These are phyloP conservation scores for Letharia lupina DNA, from an alignment of 495 filamentous ascomycete genomes.

Conservation along the genomic window DNA sequence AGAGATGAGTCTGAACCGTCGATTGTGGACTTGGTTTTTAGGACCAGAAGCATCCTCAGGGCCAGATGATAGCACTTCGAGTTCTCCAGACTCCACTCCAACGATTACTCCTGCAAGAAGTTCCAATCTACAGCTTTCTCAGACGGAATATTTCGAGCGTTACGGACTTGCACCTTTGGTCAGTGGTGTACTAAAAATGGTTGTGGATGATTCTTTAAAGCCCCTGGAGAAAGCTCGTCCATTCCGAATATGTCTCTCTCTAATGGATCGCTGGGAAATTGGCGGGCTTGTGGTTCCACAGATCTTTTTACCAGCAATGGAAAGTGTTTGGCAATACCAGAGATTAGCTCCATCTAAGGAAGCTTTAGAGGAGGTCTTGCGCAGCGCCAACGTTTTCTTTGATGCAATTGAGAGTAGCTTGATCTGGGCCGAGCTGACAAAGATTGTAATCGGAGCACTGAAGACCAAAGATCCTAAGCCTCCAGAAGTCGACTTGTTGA, in stretches of 20 bases:
- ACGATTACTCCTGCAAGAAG: constrained; percentile 33
- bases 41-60: constrained; percentile 62
- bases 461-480: constrained; percentile 19
- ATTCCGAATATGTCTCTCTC: constrained; percentile 81
- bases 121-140: constrained; percentile 35
- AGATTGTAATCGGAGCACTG: constrained; percentile 50
- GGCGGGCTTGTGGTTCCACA: constrained; percentile 79
- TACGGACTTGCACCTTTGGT: constrained; percentile 68
- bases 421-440: constrained; percentile 76
- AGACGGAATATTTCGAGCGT: constrained; percentile 65
- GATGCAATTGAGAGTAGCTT: constrained; percentile 91
- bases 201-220: constrained; percentile 45
- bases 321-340: constrained; percentile 67
- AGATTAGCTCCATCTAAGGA: constrained; percentile 46
- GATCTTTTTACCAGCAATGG: constrained; percentile 79
- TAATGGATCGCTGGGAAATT: constrained; percentile 98
- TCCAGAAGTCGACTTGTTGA: neutral
- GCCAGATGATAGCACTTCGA: constrained; percentile 32
- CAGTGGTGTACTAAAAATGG: constrained; percentile 66
- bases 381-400: constrained; percentile 91
- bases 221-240: constrained; percentile 72
- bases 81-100: constrained; percentile 40
- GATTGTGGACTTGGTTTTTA: constrained; percentile 94
- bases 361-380: constrained; percentile 76
- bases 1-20: constrained; percentile 93